These are phyloP conservation scores for Boletales sp. DNA, from an alignment of 768 basidiomycete genomes.

Conservation along the genomic window DNA sequence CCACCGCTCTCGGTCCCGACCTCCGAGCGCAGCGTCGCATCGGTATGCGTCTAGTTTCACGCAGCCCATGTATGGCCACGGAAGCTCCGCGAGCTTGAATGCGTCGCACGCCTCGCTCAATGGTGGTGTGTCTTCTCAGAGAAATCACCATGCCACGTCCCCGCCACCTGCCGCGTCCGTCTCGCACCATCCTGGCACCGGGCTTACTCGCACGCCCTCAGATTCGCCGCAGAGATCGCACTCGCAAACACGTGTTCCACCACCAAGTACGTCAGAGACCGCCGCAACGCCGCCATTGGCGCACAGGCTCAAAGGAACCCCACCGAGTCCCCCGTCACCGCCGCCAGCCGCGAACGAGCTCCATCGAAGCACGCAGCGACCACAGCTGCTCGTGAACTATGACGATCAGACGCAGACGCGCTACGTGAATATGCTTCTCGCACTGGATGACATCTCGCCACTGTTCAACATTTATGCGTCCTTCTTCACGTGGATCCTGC, in stretches of 20 bases:
- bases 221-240: slow-evolving; percentile 17
- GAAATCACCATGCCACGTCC: slow-evolving; percentile 8
- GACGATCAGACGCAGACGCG: slow-evolving; percentile 36
- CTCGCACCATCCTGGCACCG: slow-evolving; percentile 5
- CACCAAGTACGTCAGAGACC: slow-evolving; percentile 1
- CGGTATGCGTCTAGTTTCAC: slow-evolving; percentile 27
- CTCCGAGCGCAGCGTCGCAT: slow-evolving; percentile 30
- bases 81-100: slow-evolving; percentile 17
- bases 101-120: slow-evolving; percentile 21
- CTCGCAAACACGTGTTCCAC: slow-evolving; percentile 9
- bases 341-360: slow-evolving; percentile 15
- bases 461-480: slow-evolving; percentile 47
- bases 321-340: background rate
- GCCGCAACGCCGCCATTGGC: background rate
- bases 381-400: slow-evolving; percentile 18
- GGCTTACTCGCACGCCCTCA: slow-evolving; percentile 4
- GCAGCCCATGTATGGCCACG: slow-evolving; percentile 23
- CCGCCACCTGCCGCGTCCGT: slow-evolving; percentile 7
- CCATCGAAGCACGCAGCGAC: slow-evolving; percentile 18
- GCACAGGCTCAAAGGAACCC: slow-evolving; percentile 2
- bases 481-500: slow-evolving; percentile 61
- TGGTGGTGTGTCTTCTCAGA: slow-evolving; percentile 9
- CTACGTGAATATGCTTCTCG: slow-evolving; percentile 62
- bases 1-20: slow-evolving; percentile 25
- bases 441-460: slow-evolving; percentile 51